Conservation (phyloP, 371 early-diverging fungal genomes). For the Smittium culicis region DNA sequence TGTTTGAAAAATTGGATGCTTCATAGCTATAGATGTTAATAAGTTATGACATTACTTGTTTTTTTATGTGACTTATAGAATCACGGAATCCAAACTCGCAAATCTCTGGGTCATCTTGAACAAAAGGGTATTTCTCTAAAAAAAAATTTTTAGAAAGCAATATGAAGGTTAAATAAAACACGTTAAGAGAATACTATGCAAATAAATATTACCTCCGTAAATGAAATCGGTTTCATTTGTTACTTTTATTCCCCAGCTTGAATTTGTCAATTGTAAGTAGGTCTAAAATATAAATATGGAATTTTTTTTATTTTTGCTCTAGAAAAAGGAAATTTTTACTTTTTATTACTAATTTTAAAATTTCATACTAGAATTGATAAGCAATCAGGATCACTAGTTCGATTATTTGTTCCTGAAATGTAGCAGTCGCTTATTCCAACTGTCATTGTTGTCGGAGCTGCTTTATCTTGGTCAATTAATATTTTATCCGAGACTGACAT, state of each 20-base stretch:
- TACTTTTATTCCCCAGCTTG: not conserved
- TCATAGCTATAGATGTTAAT: not conserved
- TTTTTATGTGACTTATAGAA: slow-evolving; percentile 8
- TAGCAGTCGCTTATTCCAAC: not conserved
- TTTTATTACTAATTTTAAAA: not conserved
- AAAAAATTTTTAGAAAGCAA: not conserved
- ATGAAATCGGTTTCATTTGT: not conserved
- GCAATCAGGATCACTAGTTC: not conserved
- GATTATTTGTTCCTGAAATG: not conserved
- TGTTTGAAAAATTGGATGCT: not conserved
- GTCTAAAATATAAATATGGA: not conserved
- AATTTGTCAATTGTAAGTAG: not conserved
- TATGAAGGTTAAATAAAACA: not conserved
- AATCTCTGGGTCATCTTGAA: slow-evolving; percentile 2
- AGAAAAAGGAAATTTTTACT: not conserved
- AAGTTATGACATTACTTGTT: slow-evolving; percentile 7
- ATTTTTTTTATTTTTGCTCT: too few species aligned
- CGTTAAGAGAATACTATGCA: not conserved
- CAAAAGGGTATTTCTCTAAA: slow-evolving; percentile 4
- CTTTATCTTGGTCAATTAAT: not conserved
- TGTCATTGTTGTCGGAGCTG: not conserved
- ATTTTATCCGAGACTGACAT: not conserved
- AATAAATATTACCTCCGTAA: not conserved
- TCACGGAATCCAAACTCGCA: slow-evolving; percentile 4
- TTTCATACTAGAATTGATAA: not conserved